phyloP scores from a whole-genome alignment of 768 basidiomycete species.

The Phanerochaete sordida region DNA sequence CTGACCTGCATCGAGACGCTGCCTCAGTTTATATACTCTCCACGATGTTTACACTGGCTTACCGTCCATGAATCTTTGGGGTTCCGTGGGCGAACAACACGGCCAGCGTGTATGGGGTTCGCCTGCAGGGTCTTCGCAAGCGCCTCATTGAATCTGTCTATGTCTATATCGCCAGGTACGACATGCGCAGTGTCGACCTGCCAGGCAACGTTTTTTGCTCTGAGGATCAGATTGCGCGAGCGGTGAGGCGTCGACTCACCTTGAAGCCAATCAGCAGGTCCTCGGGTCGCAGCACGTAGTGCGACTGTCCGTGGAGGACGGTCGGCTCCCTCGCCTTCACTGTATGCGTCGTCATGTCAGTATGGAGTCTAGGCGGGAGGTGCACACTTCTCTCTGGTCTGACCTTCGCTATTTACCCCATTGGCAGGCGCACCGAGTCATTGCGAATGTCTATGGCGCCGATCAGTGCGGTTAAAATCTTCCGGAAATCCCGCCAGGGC shows the following conservation, averaged over 20 bases:
- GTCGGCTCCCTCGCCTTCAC: conserved; percentile 3
- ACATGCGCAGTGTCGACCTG: conserved; percentile 16
- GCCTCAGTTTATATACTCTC: too few relatives aligned
- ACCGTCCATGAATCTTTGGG: conserved; percentile 8
- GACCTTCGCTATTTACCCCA: too few relatives aligned
- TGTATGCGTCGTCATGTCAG: neutral
- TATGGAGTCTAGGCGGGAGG: too few relatives aligned
- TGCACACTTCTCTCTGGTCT: too few relatives aligned
- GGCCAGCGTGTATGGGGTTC: conserved; percentile 13
- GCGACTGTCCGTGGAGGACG: neutral
- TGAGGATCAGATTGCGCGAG: neutral
- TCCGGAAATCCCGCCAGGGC: too few relatives aligned
- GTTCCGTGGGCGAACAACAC: conserved; percentile 1
- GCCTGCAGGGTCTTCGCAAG: conserved; percentile 9
- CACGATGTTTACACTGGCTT: too few relatives aligned
- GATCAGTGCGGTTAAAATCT: too few relatives aligned
- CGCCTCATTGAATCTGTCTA: conserved; percentile 8
- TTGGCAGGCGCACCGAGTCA: too few relatives aligned
- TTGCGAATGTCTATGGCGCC: too few relatives aligned
- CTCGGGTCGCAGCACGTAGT: neutral
- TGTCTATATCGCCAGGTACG: conserved; percentile 10
- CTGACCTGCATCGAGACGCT: too few relatives aligned
- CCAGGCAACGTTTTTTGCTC: neutral
- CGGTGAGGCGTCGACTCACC: neutral
- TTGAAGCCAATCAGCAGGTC: conserved; percentile 5